Evolutionary conservation across 2,329 filamentous ascomycete species (phyloP), one percentile per base, ranked within the genome.

Genomic region (Arachnomyces sp.): DNA sequence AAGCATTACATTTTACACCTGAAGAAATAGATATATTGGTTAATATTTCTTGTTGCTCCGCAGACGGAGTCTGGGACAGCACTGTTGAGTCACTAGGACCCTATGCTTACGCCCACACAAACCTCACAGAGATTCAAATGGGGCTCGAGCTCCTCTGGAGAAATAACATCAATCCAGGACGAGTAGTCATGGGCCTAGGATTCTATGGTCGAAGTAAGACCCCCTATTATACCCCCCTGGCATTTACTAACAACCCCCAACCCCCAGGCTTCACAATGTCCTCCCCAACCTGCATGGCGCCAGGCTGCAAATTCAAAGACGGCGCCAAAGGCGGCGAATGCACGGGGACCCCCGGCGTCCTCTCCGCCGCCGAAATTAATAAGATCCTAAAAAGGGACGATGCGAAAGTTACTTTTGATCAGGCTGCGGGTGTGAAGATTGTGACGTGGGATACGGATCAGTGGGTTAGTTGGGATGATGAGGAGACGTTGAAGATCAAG

Each of bases 341-440:
- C 39, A 56, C 56, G 0, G 43, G 43, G 7, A 50, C 52, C 1
- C 17, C 48, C 0, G 62, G 63, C 3, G 47, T 58, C 2, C 42
- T 66, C n/a, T 47, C 52, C 1, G 47, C 52, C 13, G 44, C 47
- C n/a, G 64, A 67, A 46, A 60, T 65, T 31, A 43, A 48, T 16
- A 40, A 53, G 7, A 57, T 61, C 33, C 50, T 55, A 15, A 40
- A 46, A 6, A 15, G 28, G 16, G 34, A 49, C 2, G 49, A 46
- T 9, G 50, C 39, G n/a, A 49, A 28, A 9, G 36, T 47, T 4
- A 48, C 34, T 2, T 40, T 50, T 28, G 47, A 64, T 43, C 36
- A 49, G 11, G 42, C 43, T 4, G 59, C 55, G 0, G 60, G 51
- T 0, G 61, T 55, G 2, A 48, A 53, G 9, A 43, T 44, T n/a